Percentiles rank a stretch among this genome's conserved stretches.
phyloP scores from a whole-genome alignment of 495 filamentous ascomycete genomes.

The Aspergillus diversus region DNA sequence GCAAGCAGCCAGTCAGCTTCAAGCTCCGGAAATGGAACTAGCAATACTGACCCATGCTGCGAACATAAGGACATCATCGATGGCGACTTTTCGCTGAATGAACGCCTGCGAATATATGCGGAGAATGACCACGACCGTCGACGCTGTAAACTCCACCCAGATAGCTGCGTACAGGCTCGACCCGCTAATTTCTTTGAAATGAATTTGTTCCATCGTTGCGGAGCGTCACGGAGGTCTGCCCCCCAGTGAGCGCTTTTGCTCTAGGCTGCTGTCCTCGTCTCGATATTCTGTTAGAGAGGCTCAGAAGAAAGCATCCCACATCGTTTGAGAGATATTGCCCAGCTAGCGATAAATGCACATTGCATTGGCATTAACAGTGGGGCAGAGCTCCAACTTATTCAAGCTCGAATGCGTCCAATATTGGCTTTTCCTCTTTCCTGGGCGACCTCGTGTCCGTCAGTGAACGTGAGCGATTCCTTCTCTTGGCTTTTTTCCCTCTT shows the following conservation, averaged over 20 bases:
- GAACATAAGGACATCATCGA: background rate
- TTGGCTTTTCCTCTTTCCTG: too few species aligned
- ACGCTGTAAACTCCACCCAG: background rate
- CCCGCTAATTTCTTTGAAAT: background rate
- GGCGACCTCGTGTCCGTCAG: background rate
- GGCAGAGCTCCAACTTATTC: too few species aligned
- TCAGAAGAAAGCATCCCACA: background rate
- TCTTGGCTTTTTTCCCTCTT: background rate
- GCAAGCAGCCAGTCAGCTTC: background rate
- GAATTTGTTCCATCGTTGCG: background rate
- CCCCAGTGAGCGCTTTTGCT: background rate
- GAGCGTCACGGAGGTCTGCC: background rate
- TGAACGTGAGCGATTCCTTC: background rate
- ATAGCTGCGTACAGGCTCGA: background rate
- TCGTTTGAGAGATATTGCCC: background rate
- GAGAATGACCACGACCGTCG: background rate
- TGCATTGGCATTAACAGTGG: too few species aligned
- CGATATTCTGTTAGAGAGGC: background rate
- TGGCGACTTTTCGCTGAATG: conserved; percentile 1
- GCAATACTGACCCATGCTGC: background rate
- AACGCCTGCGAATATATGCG: background rate
- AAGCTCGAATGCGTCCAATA: too few species aligned
- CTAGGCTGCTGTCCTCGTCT: background rate
- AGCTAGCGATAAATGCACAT: too few species aligned
- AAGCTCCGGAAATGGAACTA: background rate